Evolutionary conservation across 2,329 filamentous ascomycete species (phyloP).

Genomic region (Botryosphaeria dothidea): DNA sequence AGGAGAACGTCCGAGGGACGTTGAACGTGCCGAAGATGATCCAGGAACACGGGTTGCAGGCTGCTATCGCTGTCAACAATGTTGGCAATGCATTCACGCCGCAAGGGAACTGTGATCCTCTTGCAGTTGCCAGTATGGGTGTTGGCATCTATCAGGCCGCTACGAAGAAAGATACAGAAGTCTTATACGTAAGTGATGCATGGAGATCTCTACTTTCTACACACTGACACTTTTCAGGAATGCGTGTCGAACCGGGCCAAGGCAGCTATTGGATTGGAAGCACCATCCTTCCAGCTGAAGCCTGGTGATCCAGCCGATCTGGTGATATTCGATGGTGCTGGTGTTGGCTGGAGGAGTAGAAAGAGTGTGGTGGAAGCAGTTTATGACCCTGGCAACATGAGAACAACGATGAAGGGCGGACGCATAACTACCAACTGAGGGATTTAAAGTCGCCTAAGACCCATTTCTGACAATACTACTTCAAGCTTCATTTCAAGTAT

Average conservation of each 20-base stretch:
- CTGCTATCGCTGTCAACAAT: slow-evolving; percentile 68
- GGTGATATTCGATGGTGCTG: slow-evolving; percentile 41
- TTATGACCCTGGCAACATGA: slow-evolving; percentile 40
- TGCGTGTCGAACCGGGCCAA: slow-evolving; percentile 50
- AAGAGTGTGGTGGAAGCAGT: slow-evolving; percentile 46
- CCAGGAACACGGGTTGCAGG: slow-evolving; percentile 57
- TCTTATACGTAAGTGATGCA: slow-evolving; percentile 54
- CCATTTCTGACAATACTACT: neutral
- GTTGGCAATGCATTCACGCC: slow-evolving; percentile 76
- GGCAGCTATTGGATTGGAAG: slow-evolving; percentile 40
- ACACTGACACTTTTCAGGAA: slow-evolving; percentile 39
- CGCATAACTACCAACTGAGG: slow-evolving; percentile 13
- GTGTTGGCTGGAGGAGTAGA: slow-evolving; percentile 42
- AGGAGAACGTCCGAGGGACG: slow-evolving; percentile 56
- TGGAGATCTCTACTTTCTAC: neutral
- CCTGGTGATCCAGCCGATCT: slow-evolving; percentile 45
- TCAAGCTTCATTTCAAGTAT: too few relatives aligned
- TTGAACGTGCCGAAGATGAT: slow-evolving; percentile 64
- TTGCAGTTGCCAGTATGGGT: slow-evolving; percentile 62
- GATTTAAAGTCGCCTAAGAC: neutral
- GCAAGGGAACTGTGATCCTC: slow-evolving; percentile 66
- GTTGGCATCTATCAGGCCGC: slow-evolving; percentile 70
- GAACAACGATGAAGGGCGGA: slow-evolving; percentile 25
- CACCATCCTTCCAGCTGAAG: slow-evolving; percentile 30
- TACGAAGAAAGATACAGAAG: slow-evolving; percentile 57